These are phyloP conservation scores for Fusarium subtropicale DNA, from an alignment of 2,329 filamentous ascomycete species.

Conservation along the genomic window DNA sequence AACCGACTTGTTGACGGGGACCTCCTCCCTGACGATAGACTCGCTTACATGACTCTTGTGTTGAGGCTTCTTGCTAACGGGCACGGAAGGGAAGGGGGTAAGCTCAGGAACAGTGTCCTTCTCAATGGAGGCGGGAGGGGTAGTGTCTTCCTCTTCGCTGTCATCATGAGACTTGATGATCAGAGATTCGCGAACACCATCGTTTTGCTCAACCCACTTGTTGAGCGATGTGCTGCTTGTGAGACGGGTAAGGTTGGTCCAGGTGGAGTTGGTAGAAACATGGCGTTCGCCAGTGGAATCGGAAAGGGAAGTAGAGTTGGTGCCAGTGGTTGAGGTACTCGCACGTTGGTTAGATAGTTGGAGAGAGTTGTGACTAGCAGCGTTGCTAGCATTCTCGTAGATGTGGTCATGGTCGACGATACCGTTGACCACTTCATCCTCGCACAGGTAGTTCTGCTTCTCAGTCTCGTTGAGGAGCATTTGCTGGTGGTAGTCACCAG, in stretches of 20 bases:
- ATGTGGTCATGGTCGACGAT: slow-evolving; percentile 32
- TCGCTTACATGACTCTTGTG: slow-evolving; percentile 56
- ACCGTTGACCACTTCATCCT: slow-evolving; percentile 47
- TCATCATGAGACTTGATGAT: slow-evolving; percentile 40
- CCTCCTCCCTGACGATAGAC: slow-evolving; percentile 50
- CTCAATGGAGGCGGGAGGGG: slow-evolving; percentile 45
- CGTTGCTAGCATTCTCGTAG: slow-evolving; percentile 39
- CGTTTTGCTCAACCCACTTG: slow-evolving; percentile 52
- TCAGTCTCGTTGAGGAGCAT: slow-evolving; percentile 56
- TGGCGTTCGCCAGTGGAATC: slow-evolving; percentile 63
- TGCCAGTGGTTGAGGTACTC: slow-evolving; percentile 67
- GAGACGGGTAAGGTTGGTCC: slow-evolving; percentile 65
- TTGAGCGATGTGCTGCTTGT: slow-evolving; percentile 64
- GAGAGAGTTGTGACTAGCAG: slow-evolving; percentile 32
- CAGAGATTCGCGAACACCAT: slow-evolving; percentile 48
- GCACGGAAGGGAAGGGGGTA: slow-evolving; percentile 44
- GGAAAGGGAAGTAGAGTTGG: slow-evolving; percentile 60
- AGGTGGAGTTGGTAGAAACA: slow-evolving; percentile 64
- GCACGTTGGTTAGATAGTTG: slow-evolving; percentile 57
- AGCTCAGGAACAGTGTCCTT: slow-evolving; percentile 54
- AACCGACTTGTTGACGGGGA: slow-evolving; percentile 47
- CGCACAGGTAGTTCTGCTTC: slow-evolving; percentile 49
- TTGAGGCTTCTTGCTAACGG: slow-evolving; percentile 40
- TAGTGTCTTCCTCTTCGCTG: slow-evolving; percentile 43
- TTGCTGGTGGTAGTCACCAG: slow-evolving; percentile 67